phyloP scores from a whole-genome alignment of 2,329 filamentous ascomycete species.

The Hysterium pulicare region DNA sequence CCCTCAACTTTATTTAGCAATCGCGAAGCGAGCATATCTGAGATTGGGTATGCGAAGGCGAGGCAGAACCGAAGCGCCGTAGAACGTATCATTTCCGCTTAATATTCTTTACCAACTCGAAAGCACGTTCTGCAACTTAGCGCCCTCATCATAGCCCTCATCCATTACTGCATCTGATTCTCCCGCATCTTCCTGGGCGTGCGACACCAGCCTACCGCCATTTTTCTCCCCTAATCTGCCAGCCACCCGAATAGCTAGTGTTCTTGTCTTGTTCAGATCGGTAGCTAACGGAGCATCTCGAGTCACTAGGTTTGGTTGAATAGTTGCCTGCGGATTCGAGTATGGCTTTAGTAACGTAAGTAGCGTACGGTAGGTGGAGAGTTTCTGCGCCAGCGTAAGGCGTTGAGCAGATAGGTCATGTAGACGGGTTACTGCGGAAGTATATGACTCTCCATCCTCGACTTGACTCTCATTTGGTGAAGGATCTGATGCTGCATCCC shows the following conservation, averaged over 20 bases:
- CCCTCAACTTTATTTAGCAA: too few relatives aligned
- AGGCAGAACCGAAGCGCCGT: not conserved
- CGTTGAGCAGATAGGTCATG: slow-evolving; percentile 48
- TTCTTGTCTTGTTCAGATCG: slow-evolving; percentile 65
- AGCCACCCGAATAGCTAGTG: slow-evolving; percentile 47
- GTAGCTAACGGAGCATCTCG: slow-evolving; percentile 62
- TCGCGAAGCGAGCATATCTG: too few relatives aligned
- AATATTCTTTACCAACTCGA: not conserved
- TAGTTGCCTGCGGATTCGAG: slow-evolving; percentile 41
- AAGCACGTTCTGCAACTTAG: slow-evolving; percentile 1
- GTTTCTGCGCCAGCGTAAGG: slow-evolving; percentile 45
- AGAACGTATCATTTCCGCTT: not conserved
- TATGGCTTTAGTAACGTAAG: slow-evolving; percentile 53
- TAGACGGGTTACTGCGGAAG: slow-evolving; percentile 45
- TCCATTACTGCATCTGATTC: not conserved
- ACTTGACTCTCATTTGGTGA: slow-evolving; percentile 7
- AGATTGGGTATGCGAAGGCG: too few relatives aligned
- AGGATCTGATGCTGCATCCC: slow-evolving; percentile 19
- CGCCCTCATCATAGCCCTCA: not conserved
- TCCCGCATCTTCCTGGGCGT: not conserved
- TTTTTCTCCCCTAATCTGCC: slow-evolving; percentile 31
- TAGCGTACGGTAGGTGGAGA: slow-evolving; percentile 49
- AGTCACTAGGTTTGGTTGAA: slow-evolving; percentile 66
- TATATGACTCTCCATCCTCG: slow-evolving; percentile 26
- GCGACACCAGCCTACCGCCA: slow-evolving; percentile 3